phyloP scores from a whole-genome alignment of 2,329 filamentous ascomycete genomes.

The Dothiorella sarmentorum region DNA sequence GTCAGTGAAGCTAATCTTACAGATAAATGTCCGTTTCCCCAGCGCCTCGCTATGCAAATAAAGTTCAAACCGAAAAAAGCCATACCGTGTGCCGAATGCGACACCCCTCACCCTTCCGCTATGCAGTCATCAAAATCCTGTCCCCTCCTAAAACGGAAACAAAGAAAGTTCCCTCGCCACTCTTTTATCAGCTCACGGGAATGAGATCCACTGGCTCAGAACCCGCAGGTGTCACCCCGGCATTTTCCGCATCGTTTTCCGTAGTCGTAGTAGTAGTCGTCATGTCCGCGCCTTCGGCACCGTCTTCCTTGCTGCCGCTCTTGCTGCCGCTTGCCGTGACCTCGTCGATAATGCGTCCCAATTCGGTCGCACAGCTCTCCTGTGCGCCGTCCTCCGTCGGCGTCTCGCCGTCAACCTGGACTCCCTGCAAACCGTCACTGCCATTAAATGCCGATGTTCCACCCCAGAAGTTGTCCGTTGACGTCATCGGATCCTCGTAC shows the following conservation, averaged over 20 bases:
- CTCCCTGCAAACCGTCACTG: slow-evolving; percentile 24
- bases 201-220: slow-evolving; percentile 9
- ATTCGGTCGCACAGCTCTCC: slow-evolving; percentile 33
- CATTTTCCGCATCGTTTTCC: background rate
- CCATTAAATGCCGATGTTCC: slow-evolving; percentile 32
- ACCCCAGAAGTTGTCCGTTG: slow-evolving; percentile 20
- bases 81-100: background rate
- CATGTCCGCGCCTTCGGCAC: background rate
- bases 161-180: background rate
- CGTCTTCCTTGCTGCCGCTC: background rate
- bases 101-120: background rate
- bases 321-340: slow-evolving; percentile 20
- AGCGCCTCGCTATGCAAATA: slow-evolving; percentile 15
- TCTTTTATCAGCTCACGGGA: background rate
- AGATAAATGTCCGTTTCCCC: background rate
- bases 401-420: slow-evolving; percentile 6
- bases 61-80: background rate
- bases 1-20: too few relatives aligned
- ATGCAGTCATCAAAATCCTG: background rate
- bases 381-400: slow-evolving; percentile 22
- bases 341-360: slow-evolving; percentile 37
- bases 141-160: background rate
- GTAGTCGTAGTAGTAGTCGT: slow-evolving; percentile 1
- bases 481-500: slow-evolving; percentile 38
- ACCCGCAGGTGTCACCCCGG: background rate